Conservation (phyloP, 2,329 filamentous ascomycete genomes). For the Epichloe brachyelytri region DNA sequence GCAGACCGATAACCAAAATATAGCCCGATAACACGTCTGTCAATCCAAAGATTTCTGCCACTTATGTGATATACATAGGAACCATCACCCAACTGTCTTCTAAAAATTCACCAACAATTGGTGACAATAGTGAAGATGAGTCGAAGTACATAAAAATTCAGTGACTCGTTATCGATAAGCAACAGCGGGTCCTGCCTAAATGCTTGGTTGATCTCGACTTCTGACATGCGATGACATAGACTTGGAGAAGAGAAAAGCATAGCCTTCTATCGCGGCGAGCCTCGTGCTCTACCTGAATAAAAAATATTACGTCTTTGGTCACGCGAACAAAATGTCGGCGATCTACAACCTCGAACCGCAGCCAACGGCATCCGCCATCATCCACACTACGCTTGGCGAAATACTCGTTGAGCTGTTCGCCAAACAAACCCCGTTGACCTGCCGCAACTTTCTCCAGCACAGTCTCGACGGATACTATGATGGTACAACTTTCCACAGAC, state of each 20-base stretch:
- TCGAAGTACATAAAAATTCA: neutral
- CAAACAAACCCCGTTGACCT: slow-evolving; percentile 81
- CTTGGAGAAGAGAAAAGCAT: neutral
- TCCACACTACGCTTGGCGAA: slow-evolving; percentile 83
- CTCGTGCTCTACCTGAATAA: neutral
- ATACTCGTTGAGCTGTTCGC: slow-evolving; percentile 88
- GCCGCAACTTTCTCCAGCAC: slow-evolving; percentile 90
- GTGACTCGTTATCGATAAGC: slow-evolving; percentile 1
- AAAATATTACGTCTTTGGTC: neutral
- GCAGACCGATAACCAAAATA: too few species aligned
- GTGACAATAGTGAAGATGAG: neutral
- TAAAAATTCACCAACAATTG: neutral
- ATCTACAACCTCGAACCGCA: slow-evolving; percentile 93
- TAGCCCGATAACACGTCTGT: too few species aligned
- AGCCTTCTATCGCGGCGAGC: neutral
- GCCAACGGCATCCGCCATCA: slow-evolving; percentile 79
- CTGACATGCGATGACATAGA: neutral
- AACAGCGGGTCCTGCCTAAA: neutral
- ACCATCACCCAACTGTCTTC: too few species aligned
- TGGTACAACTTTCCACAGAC: slow-evolving; percentile 83
- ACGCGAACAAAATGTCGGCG: slow-evolving; percentile 59
- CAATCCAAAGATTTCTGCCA: too few species aligned
- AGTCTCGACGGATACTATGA: slow-evolving; percentile 94
- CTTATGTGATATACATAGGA: too few species aligned
- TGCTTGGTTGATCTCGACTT: too few species aligned